Base-by-base conservation (phyloP, 2,329 filamentous ascomycete species). In the Xylaria arbuscula region DNA sequence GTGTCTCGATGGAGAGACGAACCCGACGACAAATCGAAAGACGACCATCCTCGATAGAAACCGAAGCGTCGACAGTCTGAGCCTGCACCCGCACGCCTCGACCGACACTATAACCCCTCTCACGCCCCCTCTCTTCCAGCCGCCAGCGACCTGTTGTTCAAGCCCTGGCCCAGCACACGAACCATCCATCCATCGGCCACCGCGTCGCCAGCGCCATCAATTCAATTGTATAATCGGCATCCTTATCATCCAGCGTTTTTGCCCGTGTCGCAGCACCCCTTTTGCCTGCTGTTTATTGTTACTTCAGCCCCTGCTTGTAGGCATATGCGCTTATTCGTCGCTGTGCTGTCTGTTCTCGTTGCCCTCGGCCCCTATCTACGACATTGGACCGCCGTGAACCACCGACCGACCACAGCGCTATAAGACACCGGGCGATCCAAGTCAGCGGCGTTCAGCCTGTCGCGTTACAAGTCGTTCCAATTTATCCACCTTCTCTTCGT, bases 1-100 rank as follows among this genome's bases (percentile, higher is more conserved):
- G 71, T 72, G 65, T 70, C 69, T 72, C 68, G 55, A 72, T 54
- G 69, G 70, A 68, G 65, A 72, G 60, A 66, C 69, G 42, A 67
- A 65, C 58, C 60, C 38, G 34, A 61, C 42, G 67, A 67, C 64
- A 45, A 62, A 55, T 60, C 28, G 57, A 67, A 42, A 42, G 24
- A 38, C 61, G 1, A 47, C n/a, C 28, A 10, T 17, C 56, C 11
- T 47, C 57, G 34, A 50, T n/a, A 36, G 45, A 45, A 45, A 38
- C 13, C 40, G 47, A 42, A 28, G 48, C 10, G 59, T 40, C 38
- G 50, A 28, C 51, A 51, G 50, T 38, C 8, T 28, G 11, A 36
- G 19, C 51, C 57, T 62, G 57, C 65, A 65, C 62, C 17, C 24
- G 57, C 64, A 54, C 55, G 38, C 42, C 36, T 19, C 24, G 22